Percentiles rank a stretch among this genome's conserved stretches.
These are phyloP conservation scores for Wallacemonas sp. DNA, from an alignment of 208 protist species.

Conservation along the genomic window DNA sequence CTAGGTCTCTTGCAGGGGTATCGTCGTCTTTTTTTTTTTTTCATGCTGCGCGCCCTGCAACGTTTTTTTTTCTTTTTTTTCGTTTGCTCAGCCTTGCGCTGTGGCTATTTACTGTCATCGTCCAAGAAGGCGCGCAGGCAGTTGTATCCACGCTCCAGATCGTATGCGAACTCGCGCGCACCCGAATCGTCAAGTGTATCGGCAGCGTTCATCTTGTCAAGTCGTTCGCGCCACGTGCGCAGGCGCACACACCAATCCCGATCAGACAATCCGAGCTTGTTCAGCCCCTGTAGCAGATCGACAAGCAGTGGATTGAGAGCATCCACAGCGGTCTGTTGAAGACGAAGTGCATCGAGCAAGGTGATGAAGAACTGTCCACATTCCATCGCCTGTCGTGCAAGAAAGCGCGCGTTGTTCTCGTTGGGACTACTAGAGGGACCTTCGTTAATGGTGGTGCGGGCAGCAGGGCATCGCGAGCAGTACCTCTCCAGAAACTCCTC, in stretches of 20 bases:
- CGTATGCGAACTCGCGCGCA: conserved; percentile 89
- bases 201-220: conserved; percentile 90
- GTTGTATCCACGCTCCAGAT: conserved; percentile 88
- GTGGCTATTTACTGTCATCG: conserved; percentile 33
- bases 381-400: conserved; percentile 76
- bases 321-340: conserved; percentile 92
- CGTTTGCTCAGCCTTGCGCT: neutral
- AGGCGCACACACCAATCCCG: conserved; percentile 66
- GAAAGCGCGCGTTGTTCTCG: conserved; percentile 47
- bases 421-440: conserved; percentile 40
- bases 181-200: conserved; percentile 86
- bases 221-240: conserved; percentile 59
- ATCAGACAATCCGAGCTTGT: conserved; percentile 41
- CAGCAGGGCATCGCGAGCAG: conserved; percentile 67
- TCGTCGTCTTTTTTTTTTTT: too few species aligned
- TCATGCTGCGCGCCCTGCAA: neutral
- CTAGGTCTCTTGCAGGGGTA: too few species aligned
- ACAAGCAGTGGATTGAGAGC: conserved; percentile 88
- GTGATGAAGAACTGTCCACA: conserved; percentile 95
- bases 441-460: conserved; percentile 60
- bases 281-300: conserved; percentile 79
- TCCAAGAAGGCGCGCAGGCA: conserved; percentile 75
- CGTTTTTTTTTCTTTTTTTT: neutral
- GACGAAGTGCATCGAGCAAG: conserved; percentile 87
- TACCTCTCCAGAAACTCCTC: conserved; percentile 93